Conservation (phyloP, 208 protist genomes). For the Kentomonas sorsogonicus region DNA sequence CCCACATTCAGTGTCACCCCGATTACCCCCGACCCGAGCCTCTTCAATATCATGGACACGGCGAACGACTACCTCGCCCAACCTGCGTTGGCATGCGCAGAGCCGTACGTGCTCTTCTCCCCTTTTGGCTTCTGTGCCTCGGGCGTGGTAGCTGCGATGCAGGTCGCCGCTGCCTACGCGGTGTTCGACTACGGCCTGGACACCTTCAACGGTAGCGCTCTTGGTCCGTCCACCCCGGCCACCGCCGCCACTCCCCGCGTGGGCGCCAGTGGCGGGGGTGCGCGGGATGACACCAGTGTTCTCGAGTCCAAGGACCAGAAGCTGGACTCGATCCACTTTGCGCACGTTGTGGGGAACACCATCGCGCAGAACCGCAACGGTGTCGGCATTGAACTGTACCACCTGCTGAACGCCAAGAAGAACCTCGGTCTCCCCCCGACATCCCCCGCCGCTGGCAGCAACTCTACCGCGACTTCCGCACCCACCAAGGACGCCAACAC, state of each 20-base stretch:
- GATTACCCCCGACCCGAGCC: not conserved
- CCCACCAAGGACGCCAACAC: not conserved
- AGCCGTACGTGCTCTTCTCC: constrained; percentile 34
- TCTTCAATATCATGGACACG: constrained; percentile 7
- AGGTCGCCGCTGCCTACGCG: constrained; percentile 18
- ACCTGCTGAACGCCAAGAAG: constrained; percentile 12
- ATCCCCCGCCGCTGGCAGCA: not conserved
- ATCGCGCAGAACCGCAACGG: constrained; percentile 34
- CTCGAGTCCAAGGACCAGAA: constrained; percentile 13
- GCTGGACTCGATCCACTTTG: constrained; percentile 34
- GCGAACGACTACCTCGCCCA: constrained; percentile 10
- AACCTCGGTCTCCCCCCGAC: not conserved
- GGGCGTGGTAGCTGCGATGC: constrained; percentile 24
- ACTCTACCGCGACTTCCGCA: too few relatives aligned
- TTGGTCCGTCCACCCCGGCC: constrained; percentile 13
- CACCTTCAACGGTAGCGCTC: constrained; percentile 18
- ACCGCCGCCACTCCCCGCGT: not conserved
- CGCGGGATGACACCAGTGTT: too few relatives aligned
- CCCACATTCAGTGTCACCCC: constrained; percentile 19
- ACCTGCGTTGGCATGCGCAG: constrained; percentile 25
- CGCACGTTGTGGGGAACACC: constrained; percentile 30
- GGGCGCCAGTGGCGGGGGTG: not conserved
- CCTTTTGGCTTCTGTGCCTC: constrained; percentile 27
- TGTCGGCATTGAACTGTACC: constrained; percentile 37
- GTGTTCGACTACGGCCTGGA: constrained; percentile 13